A percentile compares a stretch with the other conserved stretches of the same genome.
These are phyloP conservation scores for Aspergillus chevalieri DNA, from an alignment of 2,329 filamentous ascomycete species.

Conservation along the genomic window DNA sequence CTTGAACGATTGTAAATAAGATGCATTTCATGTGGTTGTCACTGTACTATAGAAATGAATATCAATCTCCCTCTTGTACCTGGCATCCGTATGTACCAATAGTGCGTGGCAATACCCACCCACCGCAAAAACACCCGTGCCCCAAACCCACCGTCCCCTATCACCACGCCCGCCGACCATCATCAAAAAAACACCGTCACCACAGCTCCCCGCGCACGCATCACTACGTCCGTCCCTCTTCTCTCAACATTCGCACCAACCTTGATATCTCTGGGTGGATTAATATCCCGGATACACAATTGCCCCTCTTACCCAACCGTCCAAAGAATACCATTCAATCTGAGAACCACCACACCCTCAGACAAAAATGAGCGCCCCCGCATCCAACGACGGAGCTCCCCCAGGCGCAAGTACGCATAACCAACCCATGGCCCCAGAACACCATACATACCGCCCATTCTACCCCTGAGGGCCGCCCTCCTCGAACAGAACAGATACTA, in stretches of 20 bases:
- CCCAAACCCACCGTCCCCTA: neutral
- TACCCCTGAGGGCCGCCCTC: neutral
- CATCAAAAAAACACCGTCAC: conserved; percentile 3
- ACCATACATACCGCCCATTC: neutral
- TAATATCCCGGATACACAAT: neutral
- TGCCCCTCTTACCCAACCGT: neutral
- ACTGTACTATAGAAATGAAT: neutral
- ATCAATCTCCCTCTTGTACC: too few species aligned
- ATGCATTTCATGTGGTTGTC: neutral
- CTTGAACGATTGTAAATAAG: conserved; percentile 46
- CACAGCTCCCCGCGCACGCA: neutral
- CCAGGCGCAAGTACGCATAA: conserved; percentile 23
- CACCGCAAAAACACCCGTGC: neutral
- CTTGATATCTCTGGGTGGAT: neutral
- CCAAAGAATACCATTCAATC: neutral
- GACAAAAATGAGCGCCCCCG: conserved; percentile 15
- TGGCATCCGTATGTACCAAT: neutral
- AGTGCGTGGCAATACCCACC: conserved; percentile 2
- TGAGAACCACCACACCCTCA: conserved; percentile 10
- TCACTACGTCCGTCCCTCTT: neutral
- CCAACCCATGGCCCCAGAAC: conserved; percentile 1
- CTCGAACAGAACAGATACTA: neutral
- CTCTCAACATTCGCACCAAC: neutral
- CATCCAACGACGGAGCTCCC: conserved; percentile 19
- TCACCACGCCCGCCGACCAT: conserved; percentile 1